These are phyloP conservation scores for Apiospora hydei DNA, from an alignment of 2,329 filamentous ascomycete genomes.

Conservation along the genomic window DNA sequence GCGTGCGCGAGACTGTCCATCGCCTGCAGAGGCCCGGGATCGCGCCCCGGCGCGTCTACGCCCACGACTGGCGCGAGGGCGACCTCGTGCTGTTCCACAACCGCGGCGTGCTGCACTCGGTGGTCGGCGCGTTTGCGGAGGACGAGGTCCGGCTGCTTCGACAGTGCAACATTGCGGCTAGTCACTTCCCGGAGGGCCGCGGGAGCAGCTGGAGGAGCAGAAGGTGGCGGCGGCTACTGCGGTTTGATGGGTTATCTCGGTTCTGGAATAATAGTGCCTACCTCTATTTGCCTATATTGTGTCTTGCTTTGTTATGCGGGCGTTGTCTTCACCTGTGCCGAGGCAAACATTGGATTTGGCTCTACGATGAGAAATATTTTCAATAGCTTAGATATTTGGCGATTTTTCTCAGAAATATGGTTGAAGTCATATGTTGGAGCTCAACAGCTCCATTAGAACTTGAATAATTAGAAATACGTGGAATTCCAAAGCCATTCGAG, in stretches of 20 bases:
- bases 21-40: slow-evolving; percentile 76
- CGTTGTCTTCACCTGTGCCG: neutral
- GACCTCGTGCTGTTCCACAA: slow-evolving; percentile 84
- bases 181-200: slow-evolving; percentile 61
- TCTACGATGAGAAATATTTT: too few species aligned
- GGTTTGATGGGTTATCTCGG: neutral
- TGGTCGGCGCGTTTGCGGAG: slow-evolving; percentile 76
- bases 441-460: too few species aligned
- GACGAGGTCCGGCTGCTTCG: slow-evolving; percentile 79
- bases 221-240: neutral
- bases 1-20: slow-evolving; percentile 74
- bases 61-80: slow-evolving; percentile 79
- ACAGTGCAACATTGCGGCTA: slow-evolving; percentile 81
- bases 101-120: slow-evolving; percentile 75
- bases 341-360: neutral
- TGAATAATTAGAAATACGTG: too few species aligned
- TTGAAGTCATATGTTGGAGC: too few species aligned
- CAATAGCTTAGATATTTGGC: too few species aligned
- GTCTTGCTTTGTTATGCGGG: too few species aligned
- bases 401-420: too few species aligned
- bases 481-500: too few species aligned
- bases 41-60: slow-evolving; percentile 70
- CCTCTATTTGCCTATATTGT: too few species aligned
- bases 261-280: neutral
- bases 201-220: neutral